phyloP scores from a whole-genome alignment of 2,329 filamentous ascomycete species.

The Conoideocrella luteorostrata region DNA sequence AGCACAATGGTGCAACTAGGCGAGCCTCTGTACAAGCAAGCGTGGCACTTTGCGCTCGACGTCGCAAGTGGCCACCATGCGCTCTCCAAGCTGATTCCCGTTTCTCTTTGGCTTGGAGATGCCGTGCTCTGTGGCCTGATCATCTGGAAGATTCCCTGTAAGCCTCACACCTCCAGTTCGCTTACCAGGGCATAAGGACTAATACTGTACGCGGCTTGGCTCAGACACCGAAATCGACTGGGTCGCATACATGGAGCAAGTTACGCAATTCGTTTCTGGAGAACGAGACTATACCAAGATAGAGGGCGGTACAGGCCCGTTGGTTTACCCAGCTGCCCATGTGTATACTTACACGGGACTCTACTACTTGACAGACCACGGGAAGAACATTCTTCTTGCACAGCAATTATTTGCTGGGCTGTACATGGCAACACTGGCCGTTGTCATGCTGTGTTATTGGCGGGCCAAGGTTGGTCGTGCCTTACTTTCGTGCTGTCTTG shows the following conservation, averaged over 20 bases:
- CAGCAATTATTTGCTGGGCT: constrained; percentile 76
- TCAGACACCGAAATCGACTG: constrained; percentile 96
- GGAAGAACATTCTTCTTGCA: constrained; percentile 69
- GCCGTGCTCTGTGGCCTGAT: constrained; percentile 65
- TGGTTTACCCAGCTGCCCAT: constrained; percentile 92
- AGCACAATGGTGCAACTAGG: constrained; percentile 20
- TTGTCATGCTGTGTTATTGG: constrained; percentile 80
- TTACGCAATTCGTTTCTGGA: constrained; percentile 70
- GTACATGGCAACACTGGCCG: constrained; percentile 67
- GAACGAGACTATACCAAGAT: constrained; percentile 86
- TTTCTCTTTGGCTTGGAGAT: constrained; percentile 63
- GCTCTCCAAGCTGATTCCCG: constrained; percentile 45
- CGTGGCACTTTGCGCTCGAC: constrained; percentile 30
- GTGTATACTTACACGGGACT: constrained; percentile 83
- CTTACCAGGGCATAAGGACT: too few relatives aligned
- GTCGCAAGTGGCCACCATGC: constrained; percentile 42
- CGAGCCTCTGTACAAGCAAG: constrained; percentile 19
- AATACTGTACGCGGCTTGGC: not conserved
- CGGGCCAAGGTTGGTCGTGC: constrained; percentile 52
- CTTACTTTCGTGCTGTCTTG: too few relatives aligned
- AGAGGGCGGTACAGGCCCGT: constrained; percentile 79
- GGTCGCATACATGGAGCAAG: constrained; percentile 93
- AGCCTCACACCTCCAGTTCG: constrained; percentile 27
- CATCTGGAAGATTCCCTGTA: constrained; percentile 80
- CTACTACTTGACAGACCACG: constrained; percentile 70